A percentile compares a stretch with the other conserved stretches of the same genome.
phyloP scores from a whole-genome alignment of 176 grass and related monocot species.

The Ensete ventricosum region DNA sequence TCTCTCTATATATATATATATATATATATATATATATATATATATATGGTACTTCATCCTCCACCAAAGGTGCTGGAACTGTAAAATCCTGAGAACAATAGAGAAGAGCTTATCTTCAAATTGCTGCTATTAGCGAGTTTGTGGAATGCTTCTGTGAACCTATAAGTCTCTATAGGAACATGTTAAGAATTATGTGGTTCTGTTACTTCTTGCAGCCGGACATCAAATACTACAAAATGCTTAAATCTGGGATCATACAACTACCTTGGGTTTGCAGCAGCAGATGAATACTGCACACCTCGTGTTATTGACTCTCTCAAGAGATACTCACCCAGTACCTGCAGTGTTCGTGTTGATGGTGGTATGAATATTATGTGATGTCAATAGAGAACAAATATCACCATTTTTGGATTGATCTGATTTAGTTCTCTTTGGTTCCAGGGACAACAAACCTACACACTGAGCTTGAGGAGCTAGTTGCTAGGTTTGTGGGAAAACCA shows the following conservation, averaged over 20 bases:
- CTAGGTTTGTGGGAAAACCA: slow-evolving; percentile 75
- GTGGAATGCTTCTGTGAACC: no score
- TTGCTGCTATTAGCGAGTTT: no score
- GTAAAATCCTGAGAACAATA: no score
- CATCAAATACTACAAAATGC: slow-evolving; percentile 58
- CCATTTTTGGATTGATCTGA: slow-evolving; percentile 10
- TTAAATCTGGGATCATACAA: slow-evolving; percentile 91
- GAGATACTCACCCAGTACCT: slow-evolving; percentile 77
- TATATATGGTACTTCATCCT: no score
- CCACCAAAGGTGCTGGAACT: no score
- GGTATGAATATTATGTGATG: slow-evolving; percentile 27
- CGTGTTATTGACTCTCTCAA: slow-evolving; percentile 83
- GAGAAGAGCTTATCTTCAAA: no score
- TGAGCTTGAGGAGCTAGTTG: slow-evolving; percentile 72
- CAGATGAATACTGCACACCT: slow-evolving; percentile 86
- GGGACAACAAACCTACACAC: slow-evolving; percentile 74
- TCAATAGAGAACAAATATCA: not conserved
- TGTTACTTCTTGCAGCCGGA: slow-evolving; percentile 47
- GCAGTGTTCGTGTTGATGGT: slow-evolving; percentile 70
- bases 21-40: no score
- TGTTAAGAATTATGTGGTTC: not conserved
- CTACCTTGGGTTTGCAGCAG: slow-evolving; percentile 91
- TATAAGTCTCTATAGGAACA: no score
- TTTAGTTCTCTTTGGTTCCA: slow-evolving; percentile 19
- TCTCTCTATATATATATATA: no score